Conservation (phyloP, 306 rosid genomes). For the Cicer judaicum region DNA sequence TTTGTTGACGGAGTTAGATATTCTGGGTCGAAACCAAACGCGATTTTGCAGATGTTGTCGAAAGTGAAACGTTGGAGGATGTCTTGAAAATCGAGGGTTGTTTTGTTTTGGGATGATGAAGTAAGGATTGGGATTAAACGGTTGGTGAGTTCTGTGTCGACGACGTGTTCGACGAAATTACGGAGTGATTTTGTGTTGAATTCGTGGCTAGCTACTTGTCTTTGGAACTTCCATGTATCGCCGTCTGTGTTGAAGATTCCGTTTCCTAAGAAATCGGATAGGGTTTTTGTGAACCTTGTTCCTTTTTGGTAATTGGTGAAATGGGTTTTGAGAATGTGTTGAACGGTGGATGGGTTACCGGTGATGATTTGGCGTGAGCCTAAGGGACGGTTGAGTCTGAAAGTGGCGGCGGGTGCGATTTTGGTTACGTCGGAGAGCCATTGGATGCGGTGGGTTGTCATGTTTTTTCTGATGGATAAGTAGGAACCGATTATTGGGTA, state of each 20-base stretch:
- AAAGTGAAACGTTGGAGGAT: slow-evolving; percentile 75
- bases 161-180: slow-evolving; percentile 70
- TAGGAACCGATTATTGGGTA: slow-evolving; percentile 48
- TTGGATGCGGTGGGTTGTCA: slow-evolving; percentile 39
- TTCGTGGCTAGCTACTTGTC: slow-evolving; percentile 67
- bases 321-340: slow-evolving; percentile 70
- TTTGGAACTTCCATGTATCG: slow-evolving; percentile 66
- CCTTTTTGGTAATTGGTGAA: slow-evolving; percentile 66
- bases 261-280: slow-evolving; percentile 63
- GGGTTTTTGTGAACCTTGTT: background rate
- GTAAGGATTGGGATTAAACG: slow-evolving; percentile 65
- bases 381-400: slow-evolving; percentile 52
- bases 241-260: slow-evolving; percentile 75
- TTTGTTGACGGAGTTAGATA: slow-evolving; percentile 56
- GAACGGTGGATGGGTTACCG: slow-evolving; percentile 65
- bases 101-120: slow-evolving; percentile 9
- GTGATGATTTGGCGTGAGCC: slow-evolving; percentile 42
- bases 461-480: slow-evolving; percentile 26
- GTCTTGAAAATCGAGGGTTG: slow-evolving; percentile 68
- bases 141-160: slow-evolving; percentile 60
- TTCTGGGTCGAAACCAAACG: slow-evolving; percentile 71
- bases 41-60: slow-evolving; percentile 73
- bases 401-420: slow-evolving; percentile 63
- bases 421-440: slow-evolving; percentile 64
- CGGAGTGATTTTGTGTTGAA: slow-evolving; percentile 64